A percentile compares a stretch with the other conserved stretches of the same genome.
Conservation (phyloP, 495 filamentous ascomycete genomes). For the Elasticomyces elasticus region DNA sequence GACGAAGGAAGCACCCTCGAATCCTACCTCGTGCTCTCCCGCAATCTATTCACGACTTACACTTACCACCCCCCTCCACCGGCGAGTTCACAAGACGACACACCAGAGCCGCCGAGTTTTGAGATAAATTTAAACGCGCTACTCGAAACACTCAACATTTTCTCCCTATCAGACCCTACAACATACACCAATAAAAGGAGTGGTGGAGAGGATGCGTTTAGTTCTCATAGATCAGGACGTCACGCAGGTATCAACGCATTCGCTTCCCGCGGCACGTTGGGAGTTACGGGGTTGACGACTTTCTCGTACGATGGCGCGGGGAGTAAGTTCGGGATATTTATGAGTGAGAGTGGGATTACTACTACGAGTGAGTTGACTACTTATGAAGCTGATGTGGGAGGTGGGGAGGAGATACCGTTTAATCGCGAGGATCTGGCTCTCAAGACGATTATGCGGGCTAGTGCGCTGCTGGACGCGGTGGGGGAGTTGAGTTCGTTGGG, state of each 20-base stretch:
- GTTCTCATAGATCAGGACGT: conserved; percentile 20
- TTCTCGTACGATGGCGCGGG: conserved; percentile 65
- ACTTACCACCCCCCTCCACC: conserved; percentile 38
- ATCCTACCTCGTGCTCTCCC: conserved; percentile 75
- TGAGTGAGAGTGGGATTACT: conserved; percentile 75
- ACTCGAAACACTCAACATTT: conserved; percentile 90
- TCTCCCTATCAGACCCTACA: conserved; percentile 65
- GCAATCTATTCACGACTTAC: conserved; percentile 77
- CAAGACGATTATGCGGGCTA: conserved; percentile 89
- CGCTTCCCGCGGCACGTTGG: conserved; percentile 60
- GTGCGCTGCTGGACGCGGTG: conserved; percentile 75
- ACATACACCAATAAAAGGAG: conserved; percentile 6
- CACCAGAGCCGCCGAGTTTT: conserved; percentile 44
- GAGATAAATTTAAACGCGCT: conserved; percentile 78
- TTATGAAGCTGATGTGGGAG: conserved; percentile 49
- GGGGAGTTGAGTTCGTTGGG: conserved; percentile 66
- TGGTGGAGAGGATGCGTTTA: conserved; percentile 27
- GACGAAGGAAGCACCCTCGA: conserved; percentile 81
- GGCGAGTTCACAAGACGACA: conserved; percentile 33
- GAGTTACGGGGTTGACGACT: conserved; percentile 64
- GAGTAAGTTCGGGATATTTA: conserved; percentile 63
- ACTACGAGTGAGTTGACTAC: conserved; percentile 90
- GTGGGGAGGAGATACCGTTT: conserved; percentile 67
- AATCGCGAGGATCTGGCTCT: conserved; percentile 66
- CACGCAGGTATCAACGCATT: conserved; percentile 52